A percentile compares a stretch with the other conserved stretches of the same genome.
Conservation (phyloP, 1,284 basidiomycete species). For the Hemileia vastatrix region DNA sequence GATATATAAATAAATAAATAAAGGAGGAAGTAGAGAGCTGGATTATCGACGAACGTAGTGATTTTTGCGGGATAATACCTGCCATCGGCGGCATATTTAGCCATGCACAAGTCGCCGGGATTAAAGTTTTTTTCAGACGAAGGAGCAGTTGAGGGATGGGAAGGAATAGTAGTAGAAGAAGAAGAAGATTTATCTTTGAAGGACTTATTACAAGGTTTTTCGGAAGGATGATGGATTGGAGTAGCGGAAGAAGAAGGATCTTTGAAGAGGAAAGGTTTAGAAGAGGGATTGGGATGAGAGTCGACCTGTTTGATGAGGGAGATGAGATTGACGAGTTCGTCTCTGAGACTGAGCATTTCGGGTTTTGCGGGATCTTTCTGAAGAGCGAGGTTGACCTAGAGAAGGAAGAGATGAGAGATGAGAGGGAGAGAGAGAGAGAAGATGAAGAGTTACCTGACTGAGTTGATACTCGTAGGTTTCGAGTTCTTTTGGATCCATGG, state of each 20-base stretch:
- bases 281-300: constrained; percentile 49
- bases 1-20: background rate
- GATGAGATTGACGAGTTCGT: constrained; percentile 82
- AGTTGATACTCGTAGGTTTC: constrained; percentile 30
- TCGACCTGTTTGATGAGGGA: constrained; percentile 64
- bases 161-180: constrained; percentile 26
- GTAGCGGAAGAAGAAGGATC: constrained; percentile 13
- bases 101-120: constrained; percentile 85
- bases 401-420: constrained; percentile 10
- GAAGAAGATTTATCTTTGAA: constrained; percentile 19
- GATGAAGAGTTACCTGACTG: constrained; percentile 9
- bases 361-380: constrained; percentile 68
- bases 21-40: background rate
- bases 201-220: too few relatives aligned
- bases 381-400: constrained; percentile 79
- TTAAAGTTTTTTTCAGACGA: constrained; percentile 39
- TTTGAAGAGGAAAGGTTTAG: constrained; percentile 3
- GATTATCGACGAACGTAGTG: constrained; percentile 47
- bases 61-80: constrained; percentile 86
- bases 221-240: constrained; percentile 13
- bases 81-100: constrained; percentile 81
- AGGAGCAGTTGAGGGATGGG: constrained; percentile 22
- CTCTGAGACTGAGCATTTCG: constrained; percentile 60
- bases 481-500: constrained; percentile 25
- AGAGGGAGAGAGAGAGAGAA: background rate